phyloP scores from a whole-genome alignment of 257 asterid genomes.

The Plectranthus barbatus region DNA sequence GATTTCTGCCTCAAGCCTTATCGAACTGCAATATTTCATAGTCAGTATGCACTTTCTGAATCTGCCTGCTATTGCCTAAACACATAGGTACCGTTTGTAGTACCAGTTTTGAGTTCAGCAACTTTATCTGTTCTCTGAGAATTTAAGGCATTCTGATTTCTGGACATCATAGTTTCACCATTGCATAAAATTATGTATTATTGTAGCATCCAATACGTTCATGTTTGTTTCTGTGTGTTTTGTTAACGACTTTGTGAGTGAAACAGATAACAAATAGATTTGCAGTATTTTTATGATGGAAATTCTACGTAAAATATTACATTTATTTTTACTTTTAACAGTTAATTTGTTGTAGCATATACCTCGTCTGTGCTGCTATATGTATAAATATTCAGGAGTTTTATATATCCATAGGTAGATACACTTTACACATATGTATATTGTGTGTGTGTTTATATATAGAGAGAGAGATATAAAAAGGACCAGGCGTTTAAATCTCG shows the following conservation, averaged over 20 bases:
- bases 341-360: not conserved
- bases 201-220: not conserved
- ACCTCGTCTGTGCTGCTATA: not conserved
- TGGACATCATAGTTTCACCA: not conserved
- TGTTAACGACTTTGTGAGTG: not conserved
- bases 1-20: not conserved
- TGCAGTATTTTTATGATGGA: not conserved
- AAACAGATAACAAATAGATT: not conserved
- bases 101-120: not conserved
- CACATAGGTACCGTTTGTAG: not conserved
- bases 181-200: not conserved
- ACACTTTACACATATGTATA: not conserved
- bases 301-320: not conserved
- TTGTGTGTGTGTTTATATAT: no score
- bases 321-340: no score
- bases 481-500: no score
- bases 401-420: not conserved
- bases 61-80: not conserved
- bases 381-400: not conserved
- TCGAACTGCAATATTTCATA: not conserved
- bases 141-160: not conserved
- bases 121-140: not conserved
- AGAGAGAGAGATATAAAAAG: no score
- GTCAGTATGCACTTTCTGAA: conserved; percentile 2
- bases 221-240: not conserved